phyloP scores from a whole-genome alignment of 805 yeast genomes.

The Alloascoidea hylecoeti region DNA sequence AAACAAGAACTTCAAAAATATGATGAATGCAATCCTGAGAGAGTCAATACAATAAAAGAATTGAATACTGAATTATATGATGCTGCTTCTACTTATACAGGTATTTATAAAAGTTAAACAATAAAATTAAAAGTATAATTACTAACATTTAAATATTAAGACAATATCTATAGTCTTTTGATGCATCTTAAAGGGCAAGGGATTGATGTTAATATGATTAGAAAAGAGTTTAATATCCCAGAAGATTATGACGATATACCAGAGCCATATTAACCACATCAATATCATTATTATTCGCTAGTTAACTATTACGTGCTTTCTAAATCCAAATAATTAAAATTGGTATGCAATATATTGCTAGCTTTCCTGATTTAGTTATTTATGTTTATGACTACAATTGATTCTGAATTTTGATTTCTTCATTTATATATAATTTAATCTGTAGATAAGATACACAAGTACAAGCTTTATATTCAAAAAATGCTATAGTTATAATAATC shows the following conservation, averaged over 20 bases:
- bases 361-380: too few relatives aligned
- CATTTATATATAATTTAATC: too few relatives aligned
- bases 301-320: too few relatives aligned
- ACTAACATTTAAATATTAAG: conserved; percentile 13
- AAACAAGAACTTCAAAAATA: conserved; percentile 4
- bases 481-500: too few relatives aligned
- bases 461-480: too few relatives aligned
- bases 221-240: conserved; percentile 28
- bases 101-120: conserved; percentile 4
- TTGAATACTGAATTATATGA: conserved; percentile 7
- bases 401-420: too few relatives aligned
- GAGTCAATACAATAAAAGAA: conserved; percentile 13
- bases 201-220: conserved; percentile 16
- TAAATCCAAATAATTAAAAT: too few relatives aligned
- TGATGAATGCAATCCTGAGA: conserved; percentile 3
- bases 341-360: too few relatives aligned
- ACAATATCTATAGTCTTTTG: conserved; percentile 27
- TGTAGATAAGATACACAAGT: too few relatives aligned
- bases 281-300: too few relatives aligned
- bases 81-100: conserved; percentile 5
- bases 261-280: too few relatives aligned
- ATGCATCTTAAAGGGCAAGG: conserved; percentile 20
- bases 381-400: too few relatives aligned
- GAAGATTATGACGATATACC: conserved; percentile 20
- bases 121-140: conserved; percentile 6